Evolutionary conservation across 1,284 basidiomycete species (phyloP).

Genomic region (Amylostereum areolatum): DNA sequence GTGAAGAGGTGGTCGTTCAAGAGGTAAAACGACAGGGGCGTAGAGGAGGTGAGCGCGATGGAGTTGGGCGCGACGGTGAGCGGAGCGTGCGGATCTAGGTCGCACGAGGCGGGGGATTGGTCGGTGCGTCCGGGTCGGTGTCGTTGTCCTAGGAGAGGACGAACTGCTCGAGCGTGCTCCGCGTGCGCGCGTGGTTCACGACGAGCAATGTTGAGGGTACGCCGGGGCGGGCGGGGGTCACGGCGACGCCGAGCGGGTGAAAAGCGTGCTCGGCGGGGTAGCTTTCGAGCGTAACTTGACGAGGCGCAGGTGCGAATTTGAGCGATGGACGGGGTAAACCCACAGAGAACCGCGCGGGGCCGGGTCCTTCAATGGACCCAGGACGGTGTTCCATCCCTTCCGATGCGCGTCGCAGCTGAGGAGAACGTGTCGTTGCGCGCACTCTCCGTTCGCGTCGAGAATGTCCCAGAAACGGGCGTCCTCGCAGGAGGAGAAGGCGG

Average conservation of each 20-base stretch:
- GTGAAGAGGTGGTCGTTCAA: slow-evolving; percentile 68
- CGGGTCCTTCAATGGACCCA: slow-evolving; percentile 46
- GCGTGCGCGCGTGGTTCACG: slow-evolving; percentile 55
- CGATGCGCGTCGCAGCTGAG: slow-evolving; percentile 50
- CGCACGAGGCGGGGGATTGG: too few species aligned
- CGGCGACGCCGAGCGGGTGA: slow-evolving; percentile 51
- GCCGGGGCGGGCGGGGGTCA: slow-evolving; percentile 39
- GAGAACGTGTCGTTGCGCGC: slow-evolving; percentile 37
- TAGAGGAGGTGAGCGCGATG: slow-evolving; percentile 54
- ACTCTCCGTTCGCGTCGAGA: slow-evolving; percentile 23
- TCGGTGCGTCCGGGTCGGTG: too few species aligned
- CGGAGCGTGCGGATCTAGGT: slow-evolving; percentile 51
- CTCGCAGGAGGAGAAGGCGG: slow-evolving; percentile 58
- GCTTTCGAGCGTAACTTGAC: slow-evolving; percentile 26
- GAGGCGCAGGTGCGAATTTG: slow-evolving; percentile 6
- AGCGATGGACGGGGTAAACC: slow-evolving; percentile 11
- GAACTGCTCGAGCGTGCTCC: slow-evolving; percentile 63
- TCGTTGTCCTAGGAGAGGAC: slow-evolving; percentile 37
- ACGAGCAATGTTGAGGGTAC: slow-evolving; percentile 51
- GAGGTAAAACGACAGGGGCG: slow-evolving; percentile 58
- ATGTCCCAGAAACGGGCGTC: slow-evolving; percentile 54
- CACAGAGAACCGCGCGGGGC: slow-evolving; percentile 24
- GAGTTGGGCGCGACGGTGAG: slow-evolving; percentile 56
- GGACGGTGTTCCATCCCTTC: slow-evolving; percentile 58
- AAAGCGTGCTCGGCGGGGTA: slow-evolving; percentile 47